These are phyloP conservation scores for Saxispiralis lemnorum DNA, from an alignment of 495 filamentous ascomycete genomes.

Conservation along the genomic window DNA sequence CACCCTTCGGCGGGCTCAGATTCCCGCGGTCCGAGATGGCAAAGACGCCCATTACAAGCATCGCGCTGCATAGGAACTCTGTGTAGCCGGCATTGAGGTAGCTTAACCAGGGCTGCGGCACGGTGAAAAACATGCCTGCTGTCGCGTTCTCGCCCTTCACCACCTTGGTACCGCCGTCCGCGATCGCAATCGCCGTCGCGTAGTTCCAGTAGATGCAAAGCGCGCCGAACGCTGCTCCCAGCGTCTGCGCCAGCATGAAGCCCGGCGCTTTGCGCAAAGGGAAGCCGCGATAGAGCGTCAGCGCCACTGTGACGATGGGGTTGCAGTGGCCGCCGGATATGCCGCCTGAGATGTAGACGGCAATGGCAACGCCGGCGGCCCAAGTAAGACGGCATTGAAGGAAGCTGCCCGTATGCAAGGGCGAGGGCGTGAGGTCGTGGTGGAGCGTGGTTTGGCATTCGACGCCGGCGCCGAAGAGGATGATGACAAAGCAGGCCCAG, in stretches of 20 bases:
- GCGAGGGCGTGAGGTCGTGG: conserved; percentile 24
- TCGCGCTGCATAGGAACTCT: conserved; percentile 31
- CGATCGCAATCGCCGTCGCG: too few species aligned
- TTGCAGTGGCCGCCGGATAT: conserved; percentile 9
- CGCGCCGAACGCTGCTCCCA: too few species aligned
- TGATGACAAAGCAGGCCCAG: too few species aligned
- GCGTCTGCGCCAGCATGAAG: too few species aligned
- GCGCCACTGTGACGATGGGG: conserved; percentile 1
- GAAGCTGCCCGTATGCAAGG: conserved; percentile 26
- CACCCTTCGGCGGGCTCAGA: conserved; percentile 34
- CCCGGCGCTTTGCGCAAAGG: conserved; percentile 26
- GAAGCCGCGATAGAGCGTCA: conserved; percentile 3
- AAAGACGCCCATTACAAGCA: conserved; percentile 31
- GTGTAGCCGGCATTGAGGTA: conserved; percentile 31
- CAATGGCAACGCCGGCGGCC: conserved; percentile 40
- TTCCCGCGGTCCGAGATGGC: conserved; percentile 38
- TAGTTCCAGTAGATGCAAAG: too few species aligned
- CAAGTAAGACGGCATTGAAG: conserved; percentile 36
- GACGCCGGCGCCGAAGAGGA: too few species aligned
- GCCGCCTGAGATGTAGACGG: conserved; percentile 30
- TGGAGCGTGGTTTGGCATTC: too few species aligned
- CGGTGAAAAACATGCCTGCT: conserved; percentile 24
- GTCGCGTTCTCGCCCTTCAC: conserved; percentile 8
- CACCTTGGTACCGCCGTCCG: too few species aligned
- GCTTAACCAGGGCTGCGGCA: conserved; percentile 20